Conservation (phyloP, 805 yeast genomes). For the Priceomyces carsonii region DNA sequence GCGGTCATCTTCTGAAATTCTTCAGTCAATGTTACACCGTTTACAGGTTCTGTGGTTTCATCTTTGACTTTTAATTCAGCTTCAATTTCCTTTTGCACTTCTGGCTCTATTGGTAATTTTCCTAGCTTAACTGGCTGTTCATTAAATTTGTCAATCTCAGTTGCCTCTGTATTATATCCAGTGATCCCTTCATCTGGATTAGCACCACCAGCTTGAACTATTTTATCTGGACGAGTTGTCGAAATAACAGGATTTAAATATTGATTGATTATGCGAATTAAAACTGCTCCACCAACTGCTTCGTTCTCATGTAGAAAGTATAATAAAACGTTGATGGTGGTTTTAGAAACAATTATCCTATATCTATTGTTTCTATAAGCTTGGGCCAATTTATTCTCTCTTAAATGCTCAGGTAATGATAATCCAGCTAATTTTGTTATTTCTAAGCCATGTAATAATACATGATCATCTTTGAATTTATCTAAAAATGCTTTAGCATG, state of each 20-base stretch:
- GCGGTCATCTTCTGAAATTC: conserved; percentile 49
- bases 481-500: conserved; percentile 77
- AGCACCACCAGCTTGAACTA: conserved; percentile 47
- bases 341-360: conserved; percentile 72
- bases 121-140: conserved; percentile 79
- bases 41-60: conserved; percentile 40
- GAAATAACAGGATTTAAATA: conserved; percentile 59
- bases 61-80: conserved; percentile 81
- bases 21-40: conserved; percentile 38
- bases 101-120: conserved; percentile 81
- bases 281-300: conserved; percentile 84
- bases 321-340: conserved; percentile 79
- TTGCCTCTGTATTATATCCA: conserved; percentile 40
- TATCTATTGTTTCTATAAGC: conserved; percentile 74
- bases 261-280: conserved; percentile 84
- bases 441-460: conserved; percentile 75
- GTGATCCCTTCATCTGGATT: conserved; percentile 54
- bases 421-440: conserved; percentile 70
- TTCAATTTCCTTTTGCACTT: conserved; percentile 79
- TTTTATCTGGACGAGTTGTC: conserved; percentile 41
- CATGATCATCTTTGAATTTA: conserved; percentile 71
- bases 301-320: conserved; percentile 91
- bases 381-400: conserved; percentile 79
- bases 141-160: conserved; percentile 62
- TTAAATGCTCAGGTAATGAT: conserved; percentile 75